phyloP scores from a whole-genome alignment of 2,329 filamentous ascomycete genomes.

The Sphaerulina musiva region DNA sequence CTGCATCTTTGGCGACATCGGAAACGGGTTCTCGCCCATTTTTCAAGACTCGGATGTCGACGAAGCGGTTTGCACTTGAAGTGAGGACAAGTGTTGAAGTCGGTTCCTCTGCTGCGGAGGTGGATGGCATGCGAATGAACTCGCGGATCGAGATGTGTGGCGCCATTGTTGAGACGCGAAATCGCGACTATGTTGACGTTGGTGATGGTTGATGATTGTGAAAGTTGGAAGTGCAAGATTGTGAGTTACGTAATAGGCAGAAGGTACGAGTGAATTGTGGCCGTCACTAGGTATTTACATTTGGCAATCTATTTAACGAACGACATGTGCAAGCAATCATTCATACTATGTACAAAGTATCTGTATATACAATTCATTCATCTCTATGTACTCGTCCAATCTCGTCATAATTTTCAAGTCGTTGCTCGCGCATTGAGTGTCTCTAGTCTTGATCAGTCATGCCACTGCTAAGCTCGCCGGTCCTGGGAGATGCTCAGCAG shows the following conservation, averaged over 20 bases:
- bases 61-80: slow-evolving; percentile 50
- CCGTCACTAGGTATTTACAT: not conserved
- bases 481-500: slow-evolving; percentile 1
- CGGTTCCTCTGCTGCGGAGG: slow-evolving; percentile 43
- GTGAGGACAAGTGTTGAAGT: slow-evolving; percentile 61
- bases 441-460: not conserved
- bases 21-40: slow-evolving; percentile 16
- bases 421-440: not conserved
- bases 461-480: not conserved
- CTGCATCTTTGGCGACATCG: slow-evolving; percentile 7
- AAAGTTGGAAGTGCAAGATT: not conserved
- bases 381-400: slow-evolving; percentile 8
- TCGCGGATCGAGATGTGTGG: slow-evolving; percentile 50
- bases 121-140: slow-evolving; percentile 54
- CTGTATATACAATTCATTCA: slow-evolving; percentile 7
- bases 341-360: slow-evolving; percentile 2
- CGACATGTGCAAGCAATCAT: not conserved
- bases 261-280: slow-evolving; percentile 6
- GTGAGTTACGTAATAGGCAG: slow-evolving; percentile 5
- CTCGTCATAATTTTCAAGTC: not conserved
- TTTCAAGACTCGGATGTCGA: slow-evolving; percentile 54
- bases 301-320: not conserved
- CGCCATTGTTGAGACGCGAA: slow-evolving; percentile 17
- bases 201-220: not conserved
- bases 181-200: not conserved